Conservation (phyloP, 306 rosid genomes). For the Vigna nakashimae region DNA sequence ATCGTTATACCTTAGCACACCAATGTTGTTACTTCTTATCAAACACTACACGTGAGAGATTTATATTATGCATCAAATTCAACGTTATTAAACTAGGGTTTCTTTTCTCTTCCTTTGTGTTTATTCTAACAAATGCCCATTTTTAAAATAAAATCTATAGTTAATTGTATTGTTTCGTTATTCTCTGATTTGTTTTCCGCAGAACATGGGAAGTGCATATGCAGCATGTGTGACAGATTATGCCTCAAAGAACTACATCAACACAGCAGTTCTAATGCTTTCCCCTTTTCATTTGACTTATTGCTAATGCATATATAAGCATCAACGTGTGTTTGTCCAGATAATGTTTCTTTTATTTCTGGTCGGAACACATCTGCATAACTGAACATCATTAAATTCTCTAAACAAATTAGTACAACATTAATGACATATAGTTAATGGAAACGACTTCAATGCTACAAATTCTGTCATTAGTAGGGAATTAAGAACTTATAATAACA, state of each 20-base stretch:
- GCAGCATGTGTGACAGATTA: conserved; percentile 23
- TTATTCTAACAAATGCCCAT: neutral
- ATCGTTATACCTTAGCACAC: neutral
- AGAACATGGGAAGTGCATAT: conserved; percentile 11
- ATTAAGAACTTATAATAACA: no score
- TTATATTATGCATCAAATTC: neutral
- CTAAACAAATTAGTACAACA: neutral
- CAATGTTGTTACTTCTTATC: neutral
- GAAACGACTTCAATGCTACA: no score
- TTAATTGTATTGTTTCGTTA: neutral
- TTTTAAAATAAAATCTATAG: neutral
- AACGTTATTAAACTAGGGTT: neutral
- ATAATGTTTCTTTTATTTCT: conserved; percentile 13
- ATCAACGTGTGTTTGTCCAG: conserved; percentile 30
- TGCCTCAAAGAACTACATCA: conserved; percentile 13
- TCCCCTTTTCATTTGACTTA: conserved; percentile 20
- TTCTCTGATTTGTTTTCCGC: conserved; percentile 8
- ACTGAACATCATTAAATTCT: conserved; percentile 1
- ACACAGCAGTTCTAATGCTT: neutral
- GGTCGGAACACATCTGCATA: conserved; percentile 11
- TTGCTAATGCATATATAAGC: conserved; percentile 20
- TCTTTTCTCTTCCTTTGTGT: neutral
- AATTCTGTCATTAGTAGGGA: no score
- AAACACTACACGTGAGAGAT: conserved; percentile 11
- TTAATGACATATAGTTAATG: neutral